phyloP scores from a whole-genome alignment of 202 grass and related monocot genomes.

The Schoenoplectus triqueter region DNA sequence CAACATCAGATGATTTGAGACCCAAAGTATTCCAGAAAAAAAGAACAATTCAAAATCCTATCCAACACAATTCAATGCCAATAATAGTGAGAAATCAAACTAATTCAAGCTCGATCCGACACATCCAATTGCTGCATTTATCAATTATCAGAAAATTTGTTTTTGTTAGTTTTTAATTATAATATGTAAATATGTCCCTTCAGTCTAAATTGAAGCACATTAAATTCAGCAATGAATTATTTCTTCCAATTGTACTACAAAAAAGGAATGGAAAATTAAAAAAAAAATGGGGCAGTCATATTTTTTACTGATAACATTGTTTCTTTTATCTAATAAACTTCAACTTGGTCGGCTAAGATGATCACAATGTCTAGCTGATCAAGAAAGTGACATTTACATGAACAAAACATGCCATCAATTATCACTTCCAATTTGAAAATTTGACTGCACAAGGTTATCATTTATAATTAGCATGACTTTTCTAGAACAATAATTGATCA shows the following conservation, averaged over 20 bases:
- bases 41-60: neutral
- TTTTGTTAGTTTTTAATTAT: neutral
- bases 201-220: neutral
- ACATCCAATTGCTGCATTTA: neutral
- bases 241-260: neutral
- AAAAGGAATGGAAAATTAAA: neutral
- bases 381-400: constrained; percentile 13
- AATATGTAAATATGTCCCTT: neutral
- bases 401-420: constrained; percentile 2
- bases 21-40: neutral
- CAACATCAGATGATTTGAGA: neutral
- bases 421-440: constrained; percentile 5
- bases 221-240: neutral
- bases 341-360: constrained; percentile 27
- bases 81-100: neutral
- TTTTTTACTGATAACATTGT: neutral
- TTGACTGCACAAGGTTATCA: constrained; percentile 1
- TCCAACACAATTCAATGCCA: neutral
- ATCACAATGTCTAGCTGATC: constrained; percentile 14
- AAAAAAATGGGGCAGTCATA: neutral
- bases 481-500: constrained; percentile 32
- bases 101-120: neutral
- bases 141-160: neutral
- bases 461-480: constrained; percentile 23
- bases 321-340: neutral